Conservation (phyloP, 345 rosid genomes). For the Gossypium anomalum region DNA sequence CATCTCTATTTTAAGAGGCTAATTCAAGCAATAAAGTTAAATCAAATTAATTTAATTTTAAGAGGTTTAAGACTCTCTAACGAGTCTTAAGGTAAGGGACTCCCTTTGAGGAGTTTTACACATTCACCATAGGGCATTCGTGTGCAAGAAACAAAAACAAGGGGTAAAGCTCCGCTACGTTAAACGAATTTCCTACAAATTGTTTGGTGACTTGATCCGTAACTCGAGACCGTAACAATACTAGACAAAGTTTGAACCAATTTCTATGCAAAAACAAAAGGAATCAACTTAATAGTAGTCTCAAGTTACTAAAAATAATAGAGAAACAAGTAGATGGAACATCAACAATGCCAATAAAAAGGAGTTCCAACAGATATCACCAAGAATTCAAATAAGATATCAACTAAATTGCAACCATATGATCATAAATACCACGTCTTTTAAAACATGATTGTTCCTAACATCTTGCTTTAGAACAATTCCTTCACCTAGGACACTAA, state of each 20-base stretch:
- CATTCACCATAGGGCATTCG: no score
- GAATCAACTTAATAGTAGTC: background rate
- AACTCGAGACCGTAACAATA: background rate
- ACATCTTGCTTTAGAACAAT: no score
- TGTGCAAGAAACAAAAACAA: no score
- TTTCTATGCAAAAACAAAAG: background rate
- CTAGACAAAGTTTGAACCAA: background rate
- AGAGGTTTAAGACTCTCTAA: no score
- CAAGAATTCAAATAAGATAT: background rate
- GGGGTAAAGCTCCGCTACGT: no score
- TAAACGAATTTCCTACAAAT: background rate
- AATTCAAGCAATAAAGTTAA: no score
- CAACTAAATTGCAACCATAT: background rate
- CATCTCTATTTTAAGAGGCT: no score
- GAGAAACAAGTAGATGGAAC: background rate
- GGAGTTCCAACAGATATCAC: background rate
- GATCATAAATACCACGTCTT: background rate
- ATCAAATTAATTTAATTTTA: no score
- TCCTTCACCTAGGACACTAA: no score
- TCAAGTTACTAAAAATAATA: background rate
- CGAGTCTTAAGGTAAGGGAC: no score
- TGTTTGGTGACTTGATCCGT: no score
- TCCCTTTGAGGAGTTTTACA: no score
- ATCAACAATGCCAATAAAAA: background rate
- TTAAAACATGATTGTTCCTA: background rate